Percentiles rank a stretch among this genome's conserved stretches.
phyloP scores from a whole-genome alignment of 2,329 filamentous ascomycete species.

The Pseudopyrenochaeta lycopersici region DNA sequence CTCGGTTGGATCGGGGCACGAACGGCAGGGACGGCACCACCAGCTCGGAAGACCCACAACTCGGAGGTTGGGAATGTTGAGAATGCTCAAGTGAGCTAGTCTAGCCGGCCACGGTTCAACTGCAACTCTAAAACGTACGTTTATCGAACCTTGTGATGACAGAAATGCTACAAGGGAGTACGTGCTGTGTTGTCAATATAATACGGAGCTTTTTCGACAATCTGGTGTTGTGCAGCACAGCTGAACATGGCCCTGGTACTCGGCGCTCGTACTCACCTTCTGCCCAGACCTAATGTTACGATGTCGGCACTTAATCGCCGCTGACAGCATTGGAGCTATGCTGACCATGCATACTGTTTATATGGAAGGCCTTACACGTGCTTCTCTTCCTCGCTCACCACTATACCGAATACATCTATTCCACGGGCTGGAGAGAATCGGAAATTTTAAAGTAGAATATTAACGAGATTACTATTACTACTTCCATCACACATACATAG shows the following conservation, averaged over 20 bases:
- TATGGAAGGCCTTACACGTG: not conserved
- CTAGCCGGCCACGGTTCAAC: not conserved
- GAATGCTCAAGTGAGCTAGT: not conserved
- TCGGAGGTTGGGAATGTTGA: not conserved
- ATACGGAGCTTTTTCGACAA: too few species aligned
- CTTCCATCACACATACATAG: not conserved
- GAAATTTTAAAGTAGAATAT: not conserved
- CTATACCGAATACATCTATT: too few species aligned
- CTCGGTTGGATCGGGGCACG: not conserved
- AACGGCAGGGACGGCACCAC: not conserved
- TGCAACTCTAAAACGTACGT: too few species aligned
- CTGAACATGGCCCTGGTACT: not conserved
- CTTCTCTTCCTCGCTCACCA: not conserved
- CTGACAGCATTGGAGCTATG: not conserved
- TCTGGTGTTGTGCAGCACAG: too few species aligned
- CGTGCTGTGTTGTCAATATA: too few species aligned
- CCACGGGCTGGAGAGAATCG: too few species aligned
- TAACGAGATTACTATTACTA: constrained; percentile 10
- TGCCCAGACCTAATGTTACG: not conserved
- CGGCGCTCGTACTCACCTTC: not conserved
- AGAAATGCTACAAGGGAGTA: not conserved
- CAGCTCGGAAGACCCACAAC: not conserved
- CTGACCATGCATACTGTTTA: not conserved
- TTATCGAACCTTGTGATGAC: too few species aligned
- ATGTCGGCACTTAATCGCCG: not conserved